Evolutionary conservation across 345 rosid genomes (phyloP).

Genomic region (Dipteronia dyeriana): DNA sequence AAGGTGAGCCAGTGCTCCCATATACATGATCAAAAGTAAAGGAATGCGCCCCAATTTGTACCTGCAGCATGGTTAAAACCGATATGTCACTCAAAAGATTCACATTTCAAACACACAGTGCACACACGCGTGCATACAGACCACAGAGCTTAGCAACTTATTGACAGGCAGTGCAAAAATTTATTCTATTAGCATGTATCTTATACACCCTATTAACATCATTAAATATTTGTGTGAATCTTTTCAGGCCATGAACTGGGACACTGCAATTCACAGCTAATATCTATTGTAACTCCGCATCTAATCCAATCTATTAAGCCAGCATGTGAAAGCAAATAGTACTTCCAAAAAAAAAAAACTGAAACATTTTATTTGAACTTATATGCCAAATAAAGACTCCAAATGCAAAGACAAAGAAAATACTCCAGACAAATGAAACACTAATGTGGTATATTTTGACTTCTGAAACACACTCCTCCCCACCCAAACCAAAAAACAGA

Average conservation of each 20-base stretch:
- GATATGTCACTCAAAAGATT: background rate
- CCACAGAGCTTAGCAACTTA: background rate
- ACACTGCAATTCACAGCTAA: background rate
- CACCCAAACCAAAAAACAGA: background rate
- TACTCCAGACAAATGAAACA: background rate
- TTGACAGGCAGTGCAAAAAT: background rate
- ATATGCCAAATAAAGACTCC: background rate
- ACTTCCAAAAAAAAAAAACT: background rate
- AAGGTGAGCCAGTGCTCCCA: slow-evolving; percentile 80
- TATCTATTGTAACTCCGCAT: background rate
- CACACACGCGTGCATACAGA: background rate
- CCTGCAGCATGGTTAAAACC: slow-evolving; percentile 45
- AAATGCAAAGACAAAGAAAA: background rate
- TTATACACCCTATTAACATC: background rate
- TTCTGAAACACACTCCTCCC: background rate
- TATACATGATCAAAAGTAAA: slow-evolving; percentile 98
- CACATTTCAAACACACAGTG: background rate
- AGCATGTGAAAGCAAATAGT: background rate
- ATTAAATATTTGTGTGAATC: background rate
- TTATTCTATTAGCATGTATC: background rate
- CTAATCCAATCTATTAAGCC: background rate
- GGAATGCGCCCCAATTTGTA: slow-evolving; percentile 93
- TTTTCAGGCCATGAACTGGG: background rate
- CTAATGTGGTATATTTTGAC: background rate
- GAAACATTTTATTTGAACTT: background rate